Conservation (phyloP, 352 stramenopile species). For the Lagenidium giganteum region DNA sequence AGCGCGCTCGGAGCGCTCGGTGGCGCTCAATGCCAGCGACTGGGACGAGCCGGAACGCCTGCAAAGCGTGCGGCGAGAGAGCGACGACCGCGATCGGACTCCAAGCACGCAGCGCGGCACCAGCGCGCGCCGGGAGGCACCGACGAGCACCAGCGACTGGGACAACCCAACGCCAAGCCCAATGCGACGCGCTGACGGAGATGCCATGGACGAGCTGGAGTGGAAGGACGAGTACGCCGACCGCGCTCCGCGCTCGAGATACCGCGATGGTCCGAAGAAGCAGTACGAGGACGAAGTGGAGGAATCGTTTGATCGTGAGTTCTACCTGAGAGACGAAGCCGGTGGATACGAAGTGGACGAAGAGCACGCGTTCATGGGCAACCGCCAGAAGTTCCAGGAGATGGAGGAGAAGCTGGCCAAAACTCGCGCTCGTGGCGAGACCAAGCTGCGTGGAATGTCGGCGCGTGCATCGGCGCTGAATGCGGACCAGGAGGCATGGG, state of each 20-base stretch:
- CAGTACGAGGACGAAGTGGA: conserved; percentile 80
- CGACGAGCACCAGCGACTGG: conserved; percentile 26
- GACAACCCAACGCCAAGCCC: conserved; percentile 44
- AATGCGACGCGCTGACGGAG: conserved; percentile 11
- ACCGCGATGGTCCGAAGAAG: conserved; percentile 64
- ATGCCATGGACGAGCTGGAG: conserved; percentile 7
- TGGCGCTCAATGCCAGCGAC: conserved; percentile 49
- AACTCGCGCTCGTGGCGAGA: conserved; percentile 73
- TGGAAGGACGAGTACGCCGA: background rate
- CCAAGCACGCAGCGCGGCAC: conserved; percentile 14
- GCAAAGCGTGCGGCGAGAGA: conserved; percentile 29
- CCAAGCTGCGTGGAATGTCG: conserved; percentile 87
- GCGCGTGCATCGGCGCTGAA: conserved; percentile 90
- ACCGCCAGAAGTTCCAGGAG: conserved; percentile 86
- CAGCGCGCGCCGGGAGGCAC: conserved; percentile 4
- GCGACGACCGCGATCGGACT: conserved; percentile 9
- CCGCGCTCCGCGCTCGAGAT: background rate
- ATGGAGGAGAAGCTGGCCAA: conserved; percentile 88
- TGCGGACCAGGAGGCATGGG: conserved; percentile 97
- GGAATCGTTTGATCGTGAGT: conserved; percentile 93
- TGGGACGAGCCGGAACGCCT: conserved; percentile 76
- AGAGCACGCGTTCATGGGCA: conserved; percentile 89
- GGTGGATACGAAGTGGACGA: conserved; percentile 48
- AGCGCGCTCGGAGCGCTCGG: conserved; percentile 23
- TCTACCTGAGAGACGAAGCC: conserved; percentile 93